These are phyloP conservation scores for Sporobolomyces pararoseus DNA, from an alignment of 768 basidiomycete genomes.

Conservation along the genomic window DNA sequence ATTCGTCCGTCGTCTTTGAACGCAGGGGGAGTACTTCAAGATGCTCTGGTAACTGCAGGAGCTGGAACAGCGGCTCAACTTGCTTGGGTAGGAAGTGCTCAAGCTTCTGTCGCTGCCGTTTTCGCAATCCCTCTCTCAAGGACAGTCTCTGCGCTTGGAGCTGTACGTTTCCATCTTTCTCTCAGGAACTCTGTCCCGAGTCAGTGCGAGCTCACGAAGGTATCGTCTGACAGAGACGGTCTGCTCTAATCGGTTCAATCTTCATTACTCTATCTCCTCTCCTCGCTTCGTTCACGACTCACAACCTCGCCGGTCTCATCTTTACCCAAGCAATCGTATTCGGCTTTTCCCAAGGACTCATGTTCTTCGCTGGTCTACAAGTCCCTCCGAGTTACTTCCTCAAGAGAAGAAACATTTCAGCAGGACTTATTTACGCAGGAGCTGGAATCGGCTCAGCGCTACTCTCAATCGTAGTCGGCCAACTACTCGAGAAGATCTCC, in stretches of 20 bases:
- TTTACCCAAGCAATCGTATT: constrained; percentile 26
- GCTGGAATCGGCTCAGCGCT: constrained; percentile 44
- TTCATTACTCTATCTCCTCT: constrained; percentile 2
- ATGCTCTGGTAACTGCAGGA: constrained; percentile 25
- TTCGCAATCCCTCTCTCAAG: constrained; percentile 36
- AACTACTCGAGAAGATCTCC: constrained; percentile 32
- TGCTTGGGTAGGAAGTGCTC: constrained; percentile 41
- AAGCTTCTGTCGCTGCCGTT: constrained; percentile 28
- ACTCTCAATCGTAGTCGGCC: constrained; percentile 33
- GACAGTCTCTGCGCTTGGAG: constrained; percentile 5
- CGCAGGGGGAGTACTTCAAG: constrained; percentile 41
- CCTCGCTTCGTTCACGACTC: constrained; percentile 13
- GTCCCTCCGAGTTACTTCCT: constrained; percentile 16
- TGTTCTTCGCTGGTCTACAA: constrained; percentile 38
- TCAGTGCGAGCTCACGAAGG: not conserved
- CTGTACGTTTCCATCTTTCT: not conserved
- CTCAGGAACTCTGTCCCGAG: not conserved
- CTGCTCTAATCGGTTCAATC: constrained; percentile 22
- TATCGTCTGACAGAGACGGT: constrained; percentile 12
- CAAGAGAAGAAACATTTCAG: constrained; percentile 11
- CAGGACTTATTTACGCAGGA: constrained; percentile 45
- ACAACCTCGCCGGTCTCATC: constrained; percentile 13
- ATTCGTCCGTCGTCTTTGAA: too few species aligned
- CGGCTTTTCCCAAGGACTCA: constrained; percentile 15
- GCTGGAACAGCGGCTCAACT: constrained; percentile 41